Percentiles rank a stretch among this genome's conserved stretches.
Evolutionary conservation across 2,329 filamentous ascomycete genomes (phyloP).

Genomic region (Xylariomycetidae sp.): DNA sequence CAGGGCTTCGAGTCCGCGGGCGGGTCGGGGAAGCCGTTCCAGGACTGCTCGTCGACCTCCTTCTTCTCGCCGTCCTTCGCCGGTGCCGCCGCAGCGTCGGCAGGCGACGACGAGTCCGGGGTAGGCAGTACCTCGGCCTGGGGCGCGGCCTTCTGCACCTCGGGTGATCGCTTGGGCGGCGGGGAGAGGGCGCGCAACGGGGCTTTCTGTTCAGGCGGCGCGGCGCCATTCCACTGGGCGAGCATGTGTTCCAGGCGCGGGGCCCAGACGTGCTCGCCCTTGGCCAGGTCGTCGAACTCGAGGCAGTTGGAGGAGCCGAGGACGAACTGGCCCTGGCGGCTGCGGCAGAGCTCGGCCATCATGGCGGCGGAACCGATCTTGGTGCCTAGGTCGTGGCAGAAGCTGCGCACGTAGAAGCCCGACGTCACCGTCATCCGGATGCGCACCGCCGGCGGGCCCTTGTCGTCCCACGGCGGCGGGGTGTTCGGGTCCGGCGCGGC

Average conservation of each 20-base stretch:
- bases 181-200: too few species aligned
- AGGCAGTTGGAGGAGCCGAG: conserved; percentile 66
- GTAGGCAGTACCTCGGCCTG: conserved; percentile 4
- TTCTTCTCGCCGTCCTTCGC: conserved; percentile 7
- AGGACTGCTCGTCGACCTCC: conserved; percentile 27
- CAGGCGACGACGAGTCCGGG: conserved; percentile 8
- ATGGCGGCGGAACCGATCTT: conserved; percentile 75
- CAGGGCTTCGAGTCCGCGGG: conserved; percentile 4
- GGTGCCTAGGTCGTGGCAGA: conserved; percentile 85
- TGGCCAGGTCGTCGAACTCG: conserved; percentile 68
- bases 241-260: conserved; percentile 59
- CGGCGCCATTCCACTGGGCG: conserved; percentile 31
- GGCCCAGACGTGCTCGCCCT: conserved; percentile 77
- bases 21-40: conserved; percentile 35
- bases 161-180: too few species aligned
- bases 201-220: background rate
- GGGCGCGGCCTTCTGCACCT: conserved; percentile 1
- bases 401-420: conserved; percentile 91
- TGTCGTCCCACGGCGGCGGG: conserved; percentile 51
- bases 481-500: conserved; percentile 39
- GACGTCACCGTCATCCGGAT: conserved; percentile 90
- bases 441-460: conserved; percentile 68
- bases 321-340: conserved; percentile 74
- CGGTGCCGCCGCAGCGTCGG: conserved; percentile 2
- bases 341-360: conserved; percentile 80